Evolutionary conservation across 2,329 filamentous ascomycete genomes (phyloP).

Genomic region (Trichoderma arundinaceum): DNA sequence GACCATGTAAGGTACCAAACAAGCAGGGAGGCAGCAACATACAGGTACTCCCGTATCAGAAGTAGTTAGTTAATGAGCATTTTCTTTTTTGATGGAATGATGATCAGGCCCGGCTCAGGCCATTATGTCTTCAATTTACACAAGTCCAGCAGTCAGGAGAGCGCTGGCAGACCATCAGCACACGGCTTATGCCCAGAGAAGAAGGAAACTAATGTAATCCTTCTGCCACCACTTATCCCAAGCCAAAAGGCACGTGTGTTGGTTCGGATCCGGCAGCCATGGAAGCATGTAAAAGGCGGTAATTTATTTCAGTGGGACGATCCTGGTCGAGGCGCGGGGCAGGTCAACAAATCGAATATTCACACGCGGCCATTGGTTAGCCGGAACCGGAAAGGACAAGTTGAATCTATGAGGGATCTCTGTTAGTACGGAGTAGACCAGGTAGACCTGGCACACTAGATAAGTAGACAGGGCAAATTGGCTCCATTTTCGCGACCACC

Average conservation of each 20-base stretch:
- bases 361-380: slow-evolving; percentile 14
- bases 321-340: slow-evolving; percentile 4
- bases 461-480: not conserved
- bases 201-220: not conserved
- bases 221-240: not conserved
- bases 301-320: slow-evolving; percentile 13
- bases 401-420: not conserved
- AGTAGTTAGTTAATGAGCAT: too few species aligned
- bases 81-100: too few species aligned
- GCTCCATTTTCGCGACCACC: not conserved
- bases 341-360: not conserved
- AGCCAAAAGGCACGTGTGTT: not conserved
- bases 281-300: slow-evolving; percentile 9
- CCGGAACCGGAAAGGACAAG: not conserved
- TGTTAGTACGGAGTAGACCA: not conserved
- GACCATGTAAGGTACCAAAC: not conserved
- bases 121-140: too few species aligned
- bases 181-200: too few species aligned
- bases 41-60: not conserved
- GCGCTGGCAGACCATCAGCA: too few species aligned
- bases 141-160: too few species aligned
- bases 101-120: too few species aligned
- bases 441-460: not conserved
- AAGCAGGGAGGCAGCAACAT: not conserved
- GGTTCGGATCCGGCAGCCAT: slow-evolving; percentile 10